Base-by-base conservation (phyloP, 2,329 filamentous ascomycete species). In the Xylaria sp. region DNA sequence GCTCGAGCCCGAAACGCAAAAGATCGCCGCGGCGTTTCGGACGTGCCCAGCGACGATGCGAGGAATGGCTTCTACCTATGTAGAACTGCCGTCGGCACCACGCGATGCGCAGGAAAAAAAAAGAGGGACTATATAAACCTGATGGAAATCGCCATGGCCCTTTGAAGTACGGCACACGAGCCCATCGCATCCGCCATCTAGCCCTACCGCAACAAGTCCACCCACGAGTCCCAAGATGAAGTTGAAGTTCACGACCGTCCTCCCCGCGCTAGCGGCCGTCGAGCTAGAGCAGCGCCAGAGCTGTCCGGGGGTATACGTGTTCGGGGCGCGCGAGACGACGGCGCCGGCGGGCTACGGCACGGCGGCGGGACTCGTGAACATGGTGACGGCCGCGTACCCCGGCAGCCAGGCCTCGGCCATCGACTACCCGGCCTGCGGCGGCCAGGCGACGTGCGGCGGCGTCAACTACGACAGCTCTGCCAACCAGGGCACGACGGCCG, bases 351-450 rank as follows among this genome's bases (percentile, higher is more conserved):
- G 70, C 1, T 71, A 61, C 33, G 70, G 70, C 25, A 70, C 68
- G 10, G 53, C 68, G 2, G 64, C 54, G 2, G 68, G 66, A 1
- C 66, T 71, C 17, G 70, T 71, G 5, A 64, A 70, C 44, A 72
- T 71, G 76, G 73, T 66, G 72, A 69, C 68, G 71, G 73, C 73
- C 66, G 68, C 75, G 70, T 59, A 74, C 50, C 51, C 77, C 44
- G 69, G 77, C 77, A 47, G 81, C 82, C 82, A 68, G 5, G 75
- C 82, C 9, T 81, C 83, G 66, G 80, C 83, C 3, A 86, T 86
- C 71, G 69, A 33, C 63, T 86, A 86, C 72, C 84, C 88, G 51
- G 88, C 88, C 1, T 88, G 85, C 63, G 87, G 87, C 61, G 87
- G 87, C 45, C 84, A 87, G 72, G 73, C 82, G 5, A 79, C 79